Conservation (phyloP, 345 rosid genomes). For the Corchorus capsularis region DNA sequence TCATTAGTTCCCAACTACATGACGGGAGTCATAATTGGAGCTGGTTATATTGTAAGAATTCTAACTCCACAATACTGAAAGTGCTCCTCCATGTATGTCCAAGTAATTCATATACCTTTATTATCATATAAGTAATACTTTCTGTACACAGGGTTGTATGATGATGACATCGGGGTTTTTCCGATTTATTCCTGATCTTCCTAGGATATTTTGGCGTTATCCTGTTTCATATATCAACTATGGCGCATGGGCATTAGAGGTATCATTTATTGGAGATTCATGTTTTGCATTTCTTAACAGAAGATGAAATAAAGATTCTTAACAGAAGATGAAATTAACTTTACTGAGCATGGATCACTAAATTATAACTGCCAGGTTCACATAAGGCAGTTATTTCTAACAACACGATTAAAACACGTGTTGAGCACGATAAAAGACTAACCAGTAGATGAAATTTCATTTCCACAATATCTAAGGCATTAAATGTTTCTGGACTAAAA, state of each 20-base stretch:
- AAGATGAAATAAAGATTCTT: neutral
- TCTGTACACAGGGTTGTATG: conserved; percentile 40
- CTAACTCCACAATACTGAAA: neutral
- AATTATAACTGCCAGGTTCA: neutral
- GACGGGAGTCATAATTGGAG: conserved; percentile 50
- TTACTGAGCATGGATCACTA: neutral
- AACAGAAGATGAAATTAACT: neutral
- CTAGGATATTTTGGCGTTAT: conserved; percentile 54
- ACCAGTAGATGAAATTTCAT: neutral
- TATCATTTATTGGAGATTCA: conserved; percentile 14
- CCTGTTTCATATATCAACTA: conserved; percentile 52
- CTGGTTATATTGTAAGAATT: conserved; percentile 51
- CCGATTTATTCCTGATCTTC: conserved; percentile 44
- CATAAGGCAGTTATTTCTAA: neutral
- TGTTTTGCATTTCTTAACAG: neutral
- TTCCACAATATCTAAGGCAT: neutral
- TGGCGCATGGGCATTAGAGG: conserved; percentile 59
- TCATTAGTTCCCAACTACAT: conserved; percentile 58
- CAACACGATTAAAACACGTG: neutral
- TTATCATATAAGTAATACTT: conserved; percentile 4
- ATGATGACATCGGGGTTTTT: conserved; percentile 58
- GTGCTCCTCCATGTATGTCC: neutral
- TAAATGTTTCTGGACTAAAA: neutral
- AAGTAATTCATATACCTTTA: neutral
- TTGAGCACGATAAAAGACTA: neutral